Conservation (phyloP, 2,329 filamentous ascomycete genomes). For the Aureobasidium musti region DNA sequence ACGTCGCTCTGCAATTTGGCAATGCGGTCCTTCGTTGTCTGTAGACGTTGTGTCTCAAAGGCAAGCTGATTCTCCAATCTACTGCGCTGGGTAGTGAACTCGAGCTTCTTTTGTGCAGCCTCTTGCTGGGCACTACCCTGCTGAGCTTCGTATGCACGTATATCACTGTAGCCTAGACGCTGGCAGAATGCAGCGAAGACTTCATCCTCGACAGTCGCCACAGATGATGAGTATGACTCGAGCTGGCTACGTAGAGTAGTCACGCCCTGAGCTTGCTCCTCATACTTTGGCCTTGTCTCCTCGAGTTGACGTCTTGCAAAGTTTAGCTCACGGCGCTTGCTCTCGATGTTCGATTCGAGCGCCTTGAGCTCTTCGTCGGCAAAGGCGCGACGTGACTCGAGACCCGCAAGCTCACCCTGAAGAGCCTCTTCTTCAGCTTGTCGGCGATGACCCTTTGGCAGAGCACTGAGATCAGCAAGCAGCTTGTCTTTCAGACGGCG, state of each 20-base stretch:
- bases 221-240: constrained; percentile 60
- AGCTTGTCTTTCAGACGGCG: constrained; percentile 73
- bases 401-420: constrained; percentile 73
- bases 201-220: constrained; percentile 82
- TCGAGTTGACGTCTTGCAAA: constrained; percentile 71
- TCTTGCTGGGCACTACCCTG: constrained; percentile 93
- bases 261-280: constrained; percentile 69
- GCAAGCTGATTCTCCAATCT: constrained; percentile 62
- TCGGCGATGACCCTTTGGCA: constrained; percentile 76
- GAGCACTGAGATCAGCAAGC: constrained; percentile 72
- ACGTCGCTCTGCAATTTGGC: constrained; percentile 66
- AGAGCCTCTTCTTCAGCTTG: constrained; percentile 77
- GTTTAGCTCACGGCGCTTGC: constrained; percentile 79
- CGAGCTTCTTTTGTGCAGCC: constrained; percentile 78
- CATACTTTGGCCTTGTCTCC: constrained; percentile 75
- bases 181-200: constrained; percentile 85
- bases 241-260: constrained; percentile 62
- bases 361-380: constrained; percentile 74
- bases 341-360: constrained; percentile 78
- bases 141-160: constrained; percentile 89
- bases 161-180: constrained; percentile 81
- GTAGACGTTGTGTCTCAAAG: constrained; percentile 70
- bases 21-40: constrained; percentile 69
- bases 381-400: constrained; percentile 74
- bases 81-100: constrained; percentile 77